These are phyloP conservation scores for Elongisporangium undulatum DNA, from an alignment of 352 stramenopile genomes.

Conservation along the genomic window DNA sequence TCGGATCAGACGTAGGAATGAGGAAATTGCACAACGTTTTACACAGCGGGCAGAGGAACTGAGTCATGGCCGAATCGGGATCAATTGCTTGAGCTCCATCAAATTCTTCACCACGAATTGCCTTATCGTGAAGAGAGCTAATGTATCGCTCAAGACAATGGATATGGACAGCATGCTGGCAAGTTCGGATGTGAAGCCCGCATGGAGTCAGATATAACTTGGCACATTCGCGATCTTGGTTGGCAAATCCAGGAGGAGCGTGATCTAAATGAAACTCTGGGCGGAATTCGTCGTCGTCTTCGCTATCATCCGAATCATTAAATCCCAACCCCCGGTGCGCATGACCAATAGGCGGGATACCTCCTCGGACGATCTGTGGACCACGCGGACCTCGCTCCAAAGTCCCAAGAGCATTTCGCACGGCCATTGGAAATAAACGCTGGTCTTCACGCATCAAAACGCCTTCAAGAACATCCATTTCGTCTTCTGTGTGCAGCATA, in stretches of 20 bases:
- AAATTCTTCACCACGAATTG: conserved; percentile 85
- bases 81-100: conserved; percentile 87
- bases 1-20: conserved; percentile 69
- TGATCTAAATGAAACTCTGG: conserved; percentile 36
- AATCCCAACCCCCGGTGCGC: conserved; percentile 11
- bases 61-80: conserved; percentile 83
- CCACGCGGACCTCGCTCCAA: conserved; percentile 25
- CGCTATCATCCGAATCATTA: conserved; percentile 51
- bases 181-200: conserved; percentile 80
- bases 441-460: conserved; percentile 61
- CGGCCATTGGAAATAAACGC: conserved; percentile 48
- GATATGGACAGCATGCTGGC: conserved; percentile 84
- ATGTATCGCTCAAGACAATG: conserved; percentile 87
- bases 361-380: conserved; percentile 9
- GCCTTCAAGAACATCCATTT: conserved; percentile 62
- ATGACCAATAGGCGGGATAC: not conserved
- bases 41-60: conserved; percentile 91
- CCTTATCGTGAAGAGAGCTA: conserved; percentile 81
- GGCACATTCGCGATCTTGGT: conserved; percentile 36
- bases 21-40: conserved; percentile 92
- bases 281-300: conserved; percentile 35
- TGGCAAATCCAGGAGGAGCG: conserved; percentile 37
- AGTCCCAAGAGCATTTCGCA: conserved; percentile 34
- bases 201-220: conserved; percentile 77
- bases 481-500: conserved; percentile 58